Base-by-base conservation (phyloP, 1,284 basidiomycete genomes). In the Tylopilus sp. region DNA sequence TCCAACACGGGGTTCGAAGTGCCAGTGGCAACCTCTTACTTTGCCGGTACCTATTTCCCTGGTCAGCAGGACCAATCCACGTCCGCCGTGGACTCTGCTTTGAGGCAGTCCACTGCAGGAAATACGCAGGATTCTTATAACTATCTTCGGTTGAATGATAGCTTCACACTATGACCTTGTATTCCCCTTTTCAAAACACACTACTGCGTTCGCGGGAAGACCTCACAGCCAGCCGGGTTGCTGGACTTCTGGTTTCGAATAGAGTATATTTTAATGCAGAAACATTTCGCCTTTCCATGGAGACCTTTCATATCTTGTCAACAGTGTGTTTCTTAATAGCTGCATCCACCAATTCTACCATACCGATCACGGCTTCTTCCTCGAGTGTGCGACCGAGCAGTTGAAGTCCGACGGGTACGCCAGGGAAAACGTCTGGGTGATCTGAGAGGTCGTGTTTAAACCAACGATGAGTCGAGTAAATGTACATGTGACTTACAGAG, bases 371-470 rank as follows among this genome's bases (percentile, higher is more conserved):
- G 0, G 84, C 86, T 62, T 91, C 89, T 57, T 91, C 89, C 64
- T 92, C 87, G 26, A 84, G 74, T 17, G 82, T 84, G 43, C 81
- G 74, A 2, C 83, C 86, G 4, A 90, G 74, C 7, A 91, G 61
- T 64, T 92, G 90, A 32, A 93, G 70, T n/a, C 76, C 74, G 10
- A 91, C 77, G 0, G 91, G 90, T 0, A 82, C 84, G 50, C 82
- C 79, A 29, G 75, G 72, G 58, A 82, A 85, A 17, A 74, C 72
- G 28, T 76, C 72, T 0, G 88, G 82, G 45, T 85, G 75, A 63
- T 90, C 86, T 87, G 44, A 31, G 33, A 48, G 15, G 25, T 45
- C 44, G 50, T 55, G 4, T 20, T 29, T 26, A 26, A 19, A 46
- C 14, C 40, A 7, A 35, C 22, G n/a, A 43, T n/a, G 4, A 36